phyloP scores from a whole-genome alignment of 176 grass and related monocot species.

The Sorghum bicolor region DNA sequence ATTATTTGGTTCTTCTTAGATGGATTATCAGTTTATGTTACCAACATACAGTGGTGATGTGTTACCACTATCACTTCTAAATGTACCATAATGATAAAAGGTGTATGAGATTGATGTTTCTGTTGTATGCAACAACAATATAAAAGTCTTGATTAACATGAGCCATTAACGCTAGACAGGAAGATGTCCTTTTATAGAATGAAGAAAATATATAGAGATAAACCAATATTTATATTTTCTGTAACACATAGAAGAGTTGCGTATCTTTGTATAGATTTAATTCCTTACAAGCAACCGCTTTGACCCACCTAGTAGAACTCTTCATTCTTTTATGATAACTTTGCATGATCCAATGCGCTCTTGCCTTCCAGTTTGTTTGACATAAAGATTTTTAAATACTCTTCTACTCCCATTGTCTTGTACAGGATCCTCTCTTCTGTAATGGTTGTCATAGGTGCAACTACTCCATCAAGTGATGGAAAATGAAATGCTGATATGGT shows the following conservation, averaged over 20 bases:
- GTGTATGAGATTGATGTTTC: background rate
- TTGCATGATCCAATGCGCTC: background rate
- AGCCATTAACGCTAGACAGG: background rate
- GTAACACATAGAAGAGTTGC: background rate
- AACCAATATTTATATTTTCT: too few species aligned
- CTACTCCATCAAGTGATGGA: background rate
- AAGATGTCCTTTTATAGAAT: background rate
- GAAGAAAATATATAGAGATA: background rate
- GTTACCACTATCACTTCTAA: too few species aligned
- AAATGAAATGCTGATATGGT: constrained; percentile 30
- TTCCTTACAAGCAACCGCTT: background rate
- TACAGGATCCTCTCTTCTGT: background rate
- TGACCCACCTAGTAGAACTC: background rate
- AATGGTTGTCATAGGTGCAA: background rate
- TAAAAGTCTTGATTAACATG: background rate
- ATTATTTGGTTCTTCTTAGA: too few species aligned
- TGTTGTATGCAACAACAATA: background rate
- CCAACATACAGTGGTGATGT: too few species aligned
- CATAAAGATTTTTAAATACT: background rate
- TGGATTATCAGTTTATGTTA: too few species aligned
- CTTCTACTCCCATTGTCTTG: background rate
- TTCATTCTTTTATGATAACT: background rate
- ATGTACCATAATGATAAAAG: background rate
- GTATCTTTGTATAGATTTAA: background rate
- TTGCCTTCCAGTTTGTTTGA: background rate